Base-by-base conservation (phyloP, 2,329 filamentous ascomycete genomes). In the Polychaeton citri region DNA sequence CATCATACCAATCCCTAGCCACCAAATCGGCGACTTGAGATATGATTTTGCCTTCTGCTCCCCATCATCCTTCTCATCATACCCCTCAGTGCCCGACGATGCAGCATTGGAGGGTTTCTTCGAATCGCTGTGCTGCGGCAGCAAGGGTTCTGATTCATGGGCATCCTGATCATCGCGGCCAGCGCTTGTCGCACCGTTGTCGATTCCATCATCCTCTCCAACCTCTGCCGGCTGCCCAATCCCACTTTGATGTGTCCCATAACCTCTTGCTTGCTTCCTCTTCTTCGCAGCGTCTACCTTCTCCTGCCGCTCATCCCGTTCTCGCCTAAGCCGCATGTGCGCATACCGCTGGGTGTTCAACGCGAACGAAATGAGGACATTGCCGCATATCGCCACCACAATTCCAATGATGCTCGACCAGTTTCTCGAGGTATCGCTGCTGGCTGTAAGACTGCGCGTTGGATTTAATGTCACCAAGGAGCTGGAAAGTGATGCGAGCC, bases 371-470 rank as follows among this genome's bases (percentile, higher is more conserved):
- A 98, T 96, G 36, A 98, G 71, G 21, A 95, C 67, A 52, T 98
- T 98, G 38, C 90, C 90, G 35, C 81, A 72, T 51, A 98, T 92
- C 34, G 90, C 87, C 2, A 87, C 93, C 36, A 88, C 62, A 52
- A 98, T 95, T 49, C 90, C 90, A 53, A 98, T 96, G 36, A 96
- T 67, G 18, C 86, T 92, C 32, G 86, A 93, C 87, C 88, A 96
- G 44, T 58, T 58, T 42, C 60, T 60, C 18, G 39, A 40, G 39
- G 26, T 8, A 26, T 26, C 21, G 21, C 13, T 13, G 21, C 21
- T 13, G 21, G 21, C 21, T 8, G 21, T 26, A 13, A 26, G 13
- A 26, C n/a, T n/a, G n/a, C n/a, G n/a, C n/a, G n/a, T n/a, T n/a
- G n/a, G n/a, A n/a, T n/a, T n/a, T n/a, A n/a, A n/a, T n/a, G n/a